Base-by-base conservation (phyloP, 1,284 basidiomycete species). In the Pseudozyma flocculosa region DNA sequence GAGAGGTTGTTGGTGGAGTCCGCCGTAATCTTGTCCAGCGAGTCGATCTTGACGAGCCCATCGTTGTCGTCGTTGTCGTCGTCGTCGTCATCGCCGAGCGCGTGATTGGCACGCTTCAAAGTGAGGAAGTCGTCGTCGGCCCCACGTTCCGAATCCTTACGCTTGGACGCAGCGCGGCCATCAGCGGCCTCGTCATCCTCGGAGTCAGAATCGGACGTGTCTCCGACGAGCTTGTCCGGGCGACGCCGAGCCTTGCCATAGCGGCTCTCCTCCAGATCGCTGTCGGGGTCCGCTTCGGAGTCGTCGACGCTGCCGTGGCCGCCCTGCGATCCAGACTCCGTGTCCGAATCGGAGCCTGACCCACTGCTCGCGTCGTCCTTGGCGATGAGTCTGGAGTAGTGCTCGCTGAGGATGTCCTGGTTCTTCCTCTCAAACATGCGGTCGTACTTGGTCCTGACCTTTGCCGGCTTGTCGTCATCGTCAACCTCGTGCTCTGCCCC, bases 381-480 rank as follows among this genome's bases (percentile, higher is more conserved):
- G 54, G 90, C 88, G 49, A 97, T 82, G 45, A 98, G 86, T 72
- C 91, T 92, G 52, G 83, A 84, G 80, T 96, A 97, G 78, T 96
- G 93, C 61, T 88, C 85, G 0, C 92, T 92, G 18, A 97, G 84
- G 47, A 97, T 88, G 64, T 87, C 88, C 79, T 96, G 93, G 78
- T 97, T 97, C 79, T 90, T 93, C 54, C 94, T 86, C 74, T 90
- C 89, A 75, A 98, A 98, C 91, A 98, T 96, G 47, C 92, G 86
- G 79, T 98, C 95, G 78, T 97, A 96, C 80, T 95, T 97, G 4
- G 95, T 97, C 55, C 70, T 60, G 49, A 74, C 73, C 30, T 73
- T 67, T 21, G 55, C 62, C 22, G 58, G 59, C 23, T 66, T 63
- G 19, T 72, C 79, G 21, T 80, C 80, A 17, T 75, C 76, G 11